Base-by-base conservation (phyloP, 2,329 filamentous ascomycete species). In the Aspergillus tanneri region DNA sequence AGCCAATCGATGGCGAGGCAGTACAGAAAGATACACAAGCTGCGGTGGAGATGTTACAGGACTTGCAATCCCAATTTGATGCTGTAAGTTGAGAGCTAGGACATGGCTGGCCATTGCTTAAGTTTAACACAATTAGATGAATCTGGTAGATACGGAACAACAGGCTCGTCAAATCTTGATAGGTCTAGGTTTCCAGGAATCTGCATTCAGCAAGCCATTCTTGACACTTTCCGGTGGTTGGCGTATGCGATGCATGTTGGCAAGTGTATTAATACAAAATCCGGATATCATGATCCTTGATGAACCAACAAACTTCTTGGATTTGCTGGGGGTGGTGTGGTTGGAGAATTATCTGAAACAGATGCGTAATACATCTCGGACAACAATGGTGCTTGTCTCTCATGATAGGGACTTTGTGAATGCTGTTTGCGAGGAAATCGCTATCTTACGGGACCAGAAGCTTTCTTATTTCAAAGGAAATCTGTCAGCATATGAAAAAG, bases 241-340 rank as follows among this genome's bases (percentile, higher is more conserved):
- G 86, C 80, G 77, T 51, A 89, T 88, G 82, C 80, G 86, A 8
- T 82, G 81, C 22, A 75, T 83, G 49, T 75, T 89, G 0, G 85
- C 85, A 2, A 74, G 68, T 3, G 81, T 83, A 0, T 75, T 95
- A 3, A 79, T 89, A 1, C 85, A 90, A 53, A 81, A 85, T 6
- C 81, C 84, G 0, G 88, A 95, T 56, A 82, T 95, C 2, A 75
- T 95, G 49, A 84, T 95, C 42, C 80, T 95, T 2, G 89, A 95
- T 65, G 89, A 95, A 64, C 90, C 90, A 0, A 95, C 89, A 25
- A 95, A 95, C 62, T 95, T 89, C 63, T 78, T 95, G 1, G 89
- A 95, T 61, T 74, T 95, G 0, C 77, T 90, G 0, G 88, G 87
- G 1, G 90, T 95, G 48, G 82, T 95, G 47, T 95, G 90, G 88